Percentiles rank a stretch among this genome's conserved stretches.
Conservation (phyloP, 352 stramenopile genomes). For the Phytophthora constricta region DNA sequence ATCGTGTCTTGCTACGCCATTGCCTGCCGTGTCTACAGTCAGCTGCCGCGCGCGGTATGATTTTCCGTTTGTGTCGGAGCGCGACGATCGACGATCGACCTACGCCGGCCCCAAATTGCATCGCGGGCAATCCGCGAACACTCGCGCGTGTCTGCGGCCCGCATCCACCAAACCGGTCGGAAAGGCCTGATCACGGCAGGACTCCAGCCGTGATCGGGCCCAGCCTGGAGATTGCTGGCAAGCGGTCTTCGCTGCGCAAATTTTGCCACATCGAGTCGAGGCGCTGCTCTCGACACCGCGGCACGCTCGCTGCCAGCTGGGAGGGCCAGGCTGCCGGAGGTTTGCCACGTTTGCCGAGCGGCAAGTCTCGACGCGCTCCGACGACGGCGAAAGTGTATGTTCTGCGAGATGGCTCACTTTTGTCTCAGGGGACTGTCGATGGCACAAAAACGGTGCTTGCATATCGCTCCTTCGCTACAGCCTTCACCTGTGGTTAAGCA, state of each 20-base stretch:
- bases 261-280: not conserved
- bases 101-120: no score
- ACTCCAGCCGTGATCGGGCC: no score
- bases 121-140: no score
- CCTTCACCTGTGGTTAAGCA: no score
- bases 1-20: not conserved
- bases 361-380: not conserved
- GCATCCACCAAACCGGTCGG: no score
- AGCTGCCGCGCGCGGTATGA: not conserved
- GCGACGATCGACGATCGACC: no score
- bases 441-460: not conserved
- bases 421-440: not conserved
- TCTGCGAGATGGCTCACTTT: not conserved
- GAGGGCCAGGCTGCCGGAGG: not conserved
- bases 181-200: no score
- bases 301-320: not conserved
- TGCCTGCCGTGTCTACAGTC: not conserved
- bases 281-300: not conserved
- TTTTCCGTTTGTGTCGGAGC: not conserved
- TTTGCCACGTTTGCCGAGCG: not conserved
- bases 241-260: not conserved
- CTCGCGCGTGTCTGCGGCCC: no score
- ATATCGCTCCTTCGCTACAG: not conserved
- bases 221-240: no score
- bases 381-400: conserved; percentile 1